Conservation (phyloP, 108 stramenopile genomes). For the Pinguiococcus pyrenoidosus region DNA sequence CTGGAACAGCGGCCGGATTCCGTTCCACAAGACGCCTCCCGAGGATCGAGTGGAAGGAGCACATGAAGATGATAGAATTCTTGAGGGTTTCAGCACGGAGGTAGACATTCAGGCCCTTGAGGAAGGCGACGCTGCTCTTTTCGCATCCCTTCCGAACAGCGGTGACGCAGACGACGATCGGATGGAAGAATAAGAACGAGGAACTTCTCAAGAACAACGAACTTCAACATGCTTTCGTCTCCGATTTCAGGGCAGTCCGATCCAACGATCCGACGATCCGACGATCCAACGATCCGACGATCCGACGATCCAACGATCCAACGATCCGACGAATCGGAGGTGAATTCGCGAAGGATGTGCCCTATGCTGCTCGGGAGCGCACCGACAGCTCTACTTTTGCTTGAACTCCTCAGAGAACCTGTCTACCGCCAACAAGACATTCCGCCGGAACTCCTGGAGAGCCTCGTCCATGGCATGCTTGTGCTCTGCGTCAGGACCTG, state of each 20-base stretch:
- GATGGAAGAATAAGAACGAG: too few species aligned
- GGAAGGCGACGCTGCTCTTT: neutral
- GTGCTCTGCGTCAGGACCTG: constrained; percentile 6
- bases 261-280: too few species aligned
- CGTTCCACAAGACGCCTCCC: constrained; percentile 75
- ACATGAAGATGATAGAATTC: neutral
- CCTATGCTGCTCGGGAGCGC: neutral
- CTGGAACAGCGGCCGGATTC: constrained; percentile 91
- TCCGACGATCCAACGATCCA: too few species aligned
- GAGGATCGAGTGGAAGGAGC: neutral
- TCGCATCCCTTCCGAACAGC: too few species aligned
- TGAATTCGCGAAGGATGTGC: neutral
- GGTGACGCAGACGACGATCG: too few species aligned
- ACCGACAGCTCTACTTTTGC: constrained; percentile 1
- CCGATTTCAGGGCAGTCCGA: too few species aligned
- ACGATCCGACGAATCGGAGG: too few species aligned
- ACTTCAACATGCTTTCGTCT: too few species aligned
- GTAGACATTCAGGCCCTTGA: neutral
- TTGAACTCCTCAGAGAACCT: constrained; percentile 10
- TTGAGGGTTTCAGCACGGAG: neutral
- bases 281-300: too few species aligned
- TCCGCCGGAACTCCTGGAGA: too few species aligned
- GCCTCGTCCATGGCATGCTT: too few species aligned
- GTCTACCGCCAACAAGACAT: constrained; percentile 4
- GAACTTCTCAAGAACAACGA: too few species aligned